Evolutionary conservation across 805 yeast genomes (phyloP).

Genomic region (Pichia membranifaciens): DNA sequence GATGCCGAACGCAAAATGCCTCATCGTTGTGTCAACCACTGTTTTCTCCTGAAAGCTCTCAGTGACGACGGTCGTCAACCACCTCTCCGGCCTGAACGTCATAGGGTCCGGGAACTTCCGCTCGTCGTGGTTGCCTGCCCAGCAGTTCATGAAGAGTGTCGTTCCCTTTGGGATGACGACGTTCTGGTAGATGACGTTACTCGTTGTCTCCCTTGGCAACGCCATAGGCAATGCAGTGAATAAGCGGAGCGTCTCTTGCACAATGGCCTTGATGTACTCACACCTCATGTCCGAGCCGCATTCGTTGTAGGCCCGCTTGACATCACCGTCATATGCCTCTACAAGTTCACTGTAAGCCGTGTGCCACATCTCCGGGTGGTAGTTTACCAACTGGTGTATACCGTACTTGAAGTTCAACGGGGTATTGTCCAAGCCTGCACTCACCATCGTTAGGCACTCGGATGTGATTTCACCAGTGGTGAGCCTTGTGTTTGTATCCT

Average conservation of each 20-base stretch:
- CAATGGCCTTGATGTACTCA: slow-evolving; percentile 48
- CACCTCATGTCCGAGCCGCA: slow-evolving; percentile 31
- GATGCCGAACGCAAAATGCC: slow-evolving; percentile 58
- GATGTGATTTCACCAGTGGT: slow-evolving; percentile 32
- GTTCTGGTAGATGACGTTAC: slow-evolving; percentile 36
- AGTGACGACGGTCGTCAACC: slow-evolving; percentile 15
- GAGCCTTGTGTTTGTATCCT: slow-evolving; percentile 9
- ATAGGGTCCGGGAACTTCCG: slow-evolving; percentile 37
- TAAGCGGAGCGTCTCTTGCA: slow-evolving; percentile 56
- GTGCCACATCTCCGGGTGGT: slow-evolving; percentile 38
- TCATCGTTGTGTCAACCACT: slow-evolving; percentile 8
- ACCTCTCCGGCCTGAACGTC: slow-evolving; percentile 46
- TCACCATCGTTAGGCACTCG: slow-evolving; percentile 66
- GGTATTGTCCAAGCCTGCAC: slow-evolving; percentile 74
- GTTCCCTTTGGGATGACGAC: slow-evolving; percentile 50
- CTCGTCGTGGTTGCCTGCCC: slow-evolving; percentile 64
- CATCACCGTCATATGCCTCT: slow-evolving; percentile 25
- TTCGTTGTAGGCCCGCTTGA: slow-evolving; percentile 21
- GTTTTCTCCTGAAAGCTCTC: background rate
- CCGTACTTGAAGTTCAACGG: slow-evolving; percentile 58
- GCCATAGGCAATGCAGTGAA: slow-evolving; percentile 64
- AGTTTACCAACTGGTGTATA: slow-evolving; percentile 46
- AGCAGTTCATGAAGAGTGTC: slow-evolving; percentile 57
- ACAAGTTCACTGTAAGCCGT: slow-evolving; percentile 39
- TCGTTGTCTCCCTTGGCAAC: slow-evolving; percentile 57